These are phyloP conservation scores for Fraxinus sp. DNA, from an alignment of 305 asterid genomes.

Conservation along the genomic window DNA sequence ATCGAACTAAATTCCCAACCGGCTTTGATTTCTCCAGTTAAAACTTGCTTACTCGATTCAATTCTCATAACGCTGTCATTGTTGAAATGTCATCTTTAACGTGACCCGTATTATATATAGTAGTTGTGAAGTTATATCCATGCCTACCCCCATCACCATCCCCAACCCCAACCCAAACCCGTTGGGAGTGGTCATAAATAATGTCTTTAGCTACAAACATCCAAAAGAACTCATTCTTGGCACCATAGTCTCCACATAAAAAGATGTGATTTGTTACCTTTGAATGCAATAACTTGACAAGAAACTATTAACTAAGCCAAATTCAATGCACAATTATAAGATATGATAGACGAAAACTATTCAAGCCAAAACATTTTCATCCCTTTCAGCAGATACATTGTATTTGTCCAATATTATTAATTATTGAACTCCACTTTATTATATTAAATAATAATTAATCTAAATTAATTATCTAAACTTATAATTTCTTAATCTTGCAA, in stretches of 20 bases:
- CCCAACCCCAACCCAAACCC: neutral
- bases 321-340: conserved; percentile 37
- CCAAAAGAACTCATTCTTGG: neutral
- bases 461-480: conserved; percentile 14
- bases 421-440: conserved; percentile 19
- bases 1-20: neutral
- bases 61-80: neutral
- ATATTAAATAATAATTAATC: conserved; percentile 5
- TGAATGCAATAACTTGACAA: conserved; percentile 18
- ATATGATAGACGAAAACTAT: conserved; percentile 23
- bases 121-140: neutral
- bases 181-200: neutral
- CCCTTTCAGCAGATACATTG: conserved; percentile 34
- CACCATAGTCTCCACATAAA: conserved; percentile 17
- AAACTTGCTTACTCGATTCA: neutral
- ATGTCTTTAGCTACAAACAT: conserved; percentile 13
- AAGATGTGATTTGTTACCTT: conserved; percentile 27
- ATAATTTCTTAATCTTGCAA: conserved; percentile 29
- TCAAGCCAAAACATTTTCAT: conserved; percentile 7
- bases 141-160: neutral
- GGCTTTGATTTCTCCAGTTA: neutral
- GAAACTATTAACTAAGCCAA: conserved; percentile 12
- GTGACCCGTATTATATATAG: neutral
- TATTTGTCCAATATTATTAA: conserved; percentile 23
- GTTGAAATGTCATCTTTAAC: neutral